A percentile compares a stretch with the other conserved stretches of the same genome.
Conservation (phyloP, 1,284 basidiomycete species). For the Xerocomus nothofagi region DNA sequence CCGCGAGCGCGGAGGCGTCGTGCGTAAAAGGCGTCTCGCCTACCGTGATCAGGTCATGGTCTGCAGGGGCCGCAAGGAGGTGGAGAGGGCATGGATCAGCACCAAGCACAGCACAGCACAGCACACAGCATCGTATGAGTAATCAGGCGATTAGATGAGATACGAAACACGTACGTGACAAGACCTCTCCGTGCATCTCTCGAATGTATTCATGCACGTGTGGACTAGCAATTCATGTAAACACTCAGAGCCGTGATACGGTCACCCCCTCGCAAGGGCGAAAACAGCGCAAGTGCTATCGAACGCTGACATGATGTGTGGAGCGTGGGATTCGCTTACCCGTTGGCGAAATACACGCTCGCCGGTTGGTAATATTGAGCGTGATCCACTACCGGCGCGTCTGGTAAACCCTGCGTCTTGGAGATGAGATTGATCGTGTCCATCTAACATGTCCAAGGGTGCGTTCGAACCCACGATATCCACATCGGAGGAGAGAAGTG, state of each 20-base stretch:
- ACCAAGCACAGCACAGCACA: constrained; percentile 7
- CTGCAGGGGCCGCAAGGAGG: constrained; percentile 30
- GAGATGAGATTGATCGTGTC: constrained; percentile 71
- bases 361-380: constrained; percentile 59
- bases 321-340: constrained; percentile 42
- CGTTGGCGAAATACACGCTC: constrained; percentile 55
- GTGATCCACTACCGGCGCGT: constrained; percentile 57
- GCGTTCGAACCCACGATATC: constrained; percentile 2
- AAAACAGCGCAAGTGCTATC: constrained; percentile 6
- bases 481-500: neutral
- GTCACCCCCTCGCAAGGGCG: constrained; percentile 22
- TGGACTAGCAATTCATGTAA: constrained; percentile 41
- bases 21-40: constrained; percentile 66
- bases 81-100: constrained; percentile 1
- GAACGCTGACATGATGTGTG: constrained; percentile 10
- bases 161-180: constrained; percentile 48
- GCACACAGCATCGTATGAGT: constrained; percentile 5
- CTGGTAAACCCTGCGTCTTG: constrained; percentile 62
- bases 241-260: constrained; percentile 1
- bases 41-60: constrained; percentile 61
- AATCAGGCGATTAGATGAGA: constrained; percentile 18
- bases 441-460: constrained; percentile 44
- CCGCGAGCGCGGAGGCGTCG: constrained; percentile 47
- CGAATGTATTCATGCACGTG: constrained; percentile 66
- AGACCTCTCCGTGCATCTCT: constrained; percentile 63